A percentile compares a stretch with the other conserved stretches of the same genome.
phyloP scores from a whole-genome alignment of 2,329 filamentous ascomycete genomes.

The Botrytis tulipae region DNA sequence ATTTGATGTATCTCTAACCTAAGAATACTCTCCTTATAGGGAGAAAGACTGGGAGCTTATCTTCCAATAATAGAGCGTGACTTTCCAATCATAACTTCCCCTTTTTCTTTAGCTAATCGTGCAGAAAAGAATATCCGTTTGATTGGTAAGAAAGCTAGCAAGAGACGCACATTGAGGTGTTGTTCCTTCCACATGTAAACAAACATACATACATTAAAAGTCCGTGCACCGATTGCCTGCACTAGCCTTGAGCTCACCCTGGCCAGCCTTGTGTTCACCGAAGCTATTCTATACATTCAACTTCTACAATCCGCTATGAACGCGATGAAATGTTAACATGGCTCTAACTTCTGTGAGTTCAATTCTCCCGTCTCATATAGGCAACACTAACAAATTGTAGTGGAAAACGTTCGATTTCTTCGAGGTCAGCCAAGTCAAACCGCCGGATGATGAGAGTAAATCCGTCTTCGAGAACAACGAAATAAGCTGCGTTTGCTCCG shows the following conservation, averaged over 20 bases:
- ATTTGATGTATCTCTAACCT: background rate
- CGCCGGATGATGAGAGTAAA: constrained; percentile 73
- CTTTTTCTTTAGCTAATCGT: background rate
- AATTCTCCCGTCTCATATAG: background rate
- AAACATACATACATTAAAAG: background rate
- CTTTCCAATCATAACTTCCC: background rate
- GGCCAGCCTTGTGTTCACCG: constrained; percentile 16
- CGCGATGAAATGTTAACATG: constrained; percentile 25
- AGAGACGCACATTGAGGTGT: background rate
- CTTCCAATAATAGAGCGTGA: background rate
- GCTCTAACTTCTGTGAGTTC: constrained; percentile 33
- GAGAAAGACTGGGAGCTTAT: background rate
- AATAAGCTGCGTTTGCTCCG: constrained; percentile 79
- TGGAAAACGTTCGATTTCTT: constrained; percentile 99
- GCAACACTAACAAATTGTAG: constrained; percentile 40
- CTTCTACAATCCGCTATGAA: constrained; percentile 10
- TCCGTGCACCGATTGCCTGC: constrained; percentile 11
- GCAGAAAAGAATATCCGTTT: background rate
- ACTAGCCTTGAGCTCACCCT: constrained; percentile 20
- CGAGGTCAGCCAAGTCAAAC: constrained; percentile 81
- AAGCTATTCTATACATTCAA: background rate
- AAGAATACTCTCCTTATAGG: background rate
- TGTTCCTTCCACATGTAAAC: background rate
- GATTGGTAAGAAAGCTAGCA: background rate
- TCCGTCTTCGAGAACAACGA: constrained; percentile 79